Percentiles rank a stretch among this genome's conserved stretches.
Conservation (phyloP, 1,139 yeast species). For the Wickerhamomyces sp. region DNA sequence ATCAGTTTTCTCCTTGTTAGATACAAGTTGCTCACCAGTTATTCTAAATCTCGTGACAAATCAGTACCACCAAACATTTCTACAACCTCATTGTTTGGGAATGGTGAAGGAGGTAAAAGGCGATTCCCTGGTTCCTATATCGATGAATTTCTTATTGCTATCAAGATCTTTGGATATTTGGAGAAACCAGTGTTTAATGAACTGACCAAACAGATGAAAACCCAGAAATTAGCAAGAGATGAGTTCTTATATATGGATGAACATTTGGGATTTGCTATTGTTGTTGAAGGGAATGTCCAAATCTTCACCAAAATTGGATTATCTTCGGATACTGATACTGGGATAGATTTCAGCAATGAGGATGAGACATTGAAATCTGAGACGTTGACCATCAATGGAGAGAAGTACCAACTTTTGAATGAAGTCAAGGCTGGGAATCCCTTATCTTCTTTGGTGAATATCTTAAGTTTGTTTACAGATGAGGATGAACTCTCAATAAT, state of each 20-base stretch:
- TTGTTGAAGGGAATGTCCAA: slow-evolving; percentile 89
- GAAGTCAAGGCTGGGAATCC: slow-evolving; percentile 87
- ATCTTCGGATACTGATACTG: slow-evolving; percentile 4
- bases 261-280: slow-evolving; percentile 79
- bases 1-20: slow-evolving; percentile 38
- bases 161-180: slow-evolving; percentile 88
- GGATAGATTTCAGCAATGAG: slow-evolving; percentile 27
- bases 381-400: slow-evolving; percentile 40
- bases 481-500: slow-evolving; percentile 15
- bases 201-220: slow-evolving; percentile 85
- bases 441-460: slow-evolving; percentile 74
- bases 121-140: slow-evolving; percentile 52
- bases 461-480: slow-evolving; percentile 64
- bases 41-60: slow-evolving; percentile 48
- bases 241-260: slow-evolving; percentile 74
- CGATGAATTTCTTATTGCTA: slow-evolving; percentile 86
- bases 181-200: slow-evolving; percentile 91
- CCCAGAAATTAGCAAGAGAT: slow-evolving; percentile 74
- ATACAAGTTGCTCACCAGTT: slow-evolving; percentile 45
- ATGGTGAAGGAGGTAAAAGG: slow-evolving; percentile 30
- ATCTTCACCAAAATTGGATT: slow-evolving; percentile 51
- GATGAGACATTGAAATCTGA: slow-evolving; percentile 27
- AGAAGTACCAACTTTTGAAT: slow-evolving; percentile 69
- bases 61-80: slow-evolving; percentile 26
- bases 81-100: not conserved